Conservation (phyloP, 345 rosid species). For the Jatropha curcas region DNA sequence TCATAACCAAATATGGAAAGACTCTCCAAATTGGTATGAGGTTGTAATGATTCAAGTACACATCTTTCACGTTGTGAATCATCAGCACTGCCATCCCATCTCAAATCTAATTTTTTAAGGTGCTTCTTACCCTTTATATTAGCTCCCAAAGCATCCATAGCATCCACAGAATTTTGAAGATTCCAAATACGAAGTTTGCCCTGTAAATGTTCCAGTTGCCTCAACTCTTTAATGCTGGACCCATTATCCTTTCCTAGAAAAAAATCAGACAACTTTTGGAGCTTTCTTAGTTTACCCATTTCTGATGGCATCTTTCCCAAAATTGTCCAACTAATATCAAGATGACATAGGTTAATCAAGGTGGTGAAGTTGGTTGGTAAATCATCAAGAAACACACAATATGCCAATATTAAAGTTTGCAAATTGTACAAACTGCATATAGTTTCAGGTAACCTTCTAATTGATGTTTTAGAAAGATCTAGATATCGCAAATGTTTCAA, state of each 20-base stretch:
- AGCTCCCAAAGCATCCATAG: background rate
- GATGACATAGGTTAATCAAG: background rate
- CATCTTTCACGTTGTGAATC: slow-evolving; percentile 3
- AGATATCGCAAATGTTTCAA: slow-evolving; percentile 10
- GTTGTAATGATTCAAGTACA: background rate
- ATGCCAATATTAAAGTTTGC: background rate
- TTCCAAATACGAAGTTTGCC: slow-evolving; percentile 7
- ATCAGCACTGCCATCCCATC: background rate
- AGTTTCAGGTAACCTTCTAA: background rate
- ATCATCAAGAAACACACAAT: background rate
- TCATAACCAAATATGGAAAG: background rate
- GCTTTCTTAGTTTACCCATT: slow-evolving; percentile 4
- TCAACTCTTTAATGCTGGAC: slow-evolving; percentile 1
- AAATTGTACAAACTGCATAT: background rate
- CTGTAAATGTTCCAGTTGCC: background rate
- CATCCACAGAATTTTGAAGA: background rate
- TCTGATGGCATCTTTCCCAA: slow-evolving; percentile 8
- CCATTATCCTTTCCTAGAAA: background rate
- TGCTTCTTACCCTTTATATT: slow-evolving; percentile 3
- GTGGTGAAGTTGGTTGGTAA: background rate
- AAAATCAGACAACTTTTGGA: slow-evolving; percentile 4
- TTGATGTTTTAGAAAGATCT: background rate
- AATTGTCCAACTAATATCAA: background rate
- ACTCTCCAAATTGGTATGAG: background rate
- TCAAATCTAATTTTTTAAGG: background rate